These are phyloP conservation scores for Suillus cothurnatus DNA, from an alignment of 768 basidiomycete genomes.

Conservation along the genomic window DNA sequence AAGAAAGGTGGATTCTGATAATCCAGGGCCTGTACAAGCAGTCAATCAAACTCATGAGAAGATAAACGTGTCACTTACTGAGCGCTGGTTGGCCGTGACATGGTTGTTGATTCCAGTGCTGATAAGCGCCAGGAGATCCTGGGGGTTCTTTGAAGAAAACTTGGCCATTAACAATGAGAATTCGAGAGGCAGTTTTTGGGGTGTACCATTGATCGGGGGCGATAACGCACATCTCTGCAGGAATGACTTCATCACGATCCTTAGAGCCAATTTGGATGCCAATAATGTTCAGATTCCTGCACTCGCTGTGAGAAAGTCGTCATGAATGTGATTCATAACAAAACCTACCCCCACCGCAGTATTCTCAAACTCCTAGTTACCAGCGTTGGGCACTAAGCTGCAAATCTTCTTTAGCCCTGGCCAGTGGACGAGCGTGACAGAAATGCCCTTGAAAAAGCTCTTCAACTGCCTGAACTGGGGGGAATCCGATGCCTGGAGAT, in stretches of 20 bases:
- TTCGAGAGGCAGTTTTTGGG: conserved; percentile 10
- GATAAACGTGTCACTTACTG: conserved; percentile 9
- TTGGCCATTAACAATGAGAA: conserved; percentile 44
- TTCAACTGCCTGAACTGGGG: conserved; percentile 36
- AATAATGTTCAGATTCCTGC: too few relatives aligned
- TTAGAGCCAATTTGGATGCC: too few relatives aligned
- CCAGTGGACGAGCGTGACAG: conserved; percentile 33
- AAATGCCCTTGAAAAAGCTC: conserved; percentile 40
- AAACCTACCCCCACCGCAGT: conserved; percentile 37
- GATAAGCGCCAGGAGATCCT: conserved; percentile 42
- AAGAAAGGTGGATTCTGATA: conserved; percentile 44
- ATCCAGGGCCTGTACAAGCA: conserved; percentile 34
- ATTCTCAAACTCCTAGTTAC: conserved; percentile 40
- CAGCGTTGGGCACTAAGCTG: conserved; percentile 41
- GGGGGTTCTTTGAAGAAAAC: conserved; percentile 39
- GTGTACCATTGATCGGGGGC: too few relatives aligned
- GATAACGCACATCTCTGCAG: too few relatives aligned
- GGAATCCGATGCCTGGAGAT: conserved; percentile 20
- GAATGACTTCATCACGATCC: too few relatives aligned
- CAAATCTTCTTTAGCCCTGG: conserved; percentile 37
- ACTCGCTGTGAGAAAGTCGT: too few relatives aligned
- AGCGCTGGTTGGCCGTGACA: conserved; percentile 9
- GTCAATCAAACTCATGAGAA: neutral
- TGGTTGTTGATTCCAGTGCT: conserved; percentile 24
- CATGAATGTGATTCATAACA: too few relatives aligned